Evolutionary conservation across 495 filamentous ascomycete species (phyloP).

Genomic region (Aspergillus incahuasiensis): DNA sequence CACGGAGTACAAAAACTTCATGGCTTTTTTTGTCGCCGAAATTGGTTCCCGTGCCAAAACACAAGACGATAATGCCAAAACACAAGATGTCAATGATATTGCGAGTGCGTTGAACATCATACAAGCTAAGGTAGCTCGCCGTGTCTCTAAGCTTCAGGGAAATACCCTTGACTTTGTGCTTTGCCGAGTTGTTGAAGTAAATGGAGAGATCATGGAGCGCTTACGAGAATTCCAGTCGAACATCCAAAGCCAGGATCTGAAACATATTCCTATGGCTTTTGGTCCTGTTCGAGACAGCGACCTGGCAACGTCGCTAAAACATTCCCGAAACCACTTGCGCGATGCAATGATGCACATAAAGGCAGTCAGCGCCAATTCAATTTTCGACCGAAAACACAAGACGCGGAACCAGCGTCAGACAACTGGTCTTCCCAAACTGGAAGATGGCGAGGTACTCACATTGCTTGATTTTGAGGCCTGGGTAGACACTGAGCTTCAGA

Average conservation of each 20-base stretch:
- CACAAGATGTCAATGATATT: slow-evolving; percentile 1
- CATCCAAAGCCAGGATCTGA: neutral
- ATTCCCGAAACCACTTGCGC: slow-evolving; percentile 8
- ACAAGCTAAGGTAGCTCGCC: slow-evolving; percentile 42
- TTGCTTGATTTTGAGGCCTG: slow-evolving; percentile 34
- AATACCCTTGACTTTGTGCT: slow-evolving; percentile 10
- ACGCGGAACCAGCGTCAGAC: no score
- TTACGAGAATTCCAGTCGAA: neutral
- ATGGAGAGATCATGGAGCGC: neutral
- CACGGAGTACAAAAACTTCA: slow-evolving; percentile 49
- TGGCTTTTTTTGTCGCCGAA: slow-evolving; percentile 36
- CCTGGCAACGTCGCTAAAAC: slow-evolving; percentile 11
- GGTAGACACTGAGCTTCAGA: slow-evolving; percentile 28
- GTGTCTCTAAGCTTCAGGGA: slow-evolving; percentile 38
- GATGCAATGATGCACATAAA: neutral
- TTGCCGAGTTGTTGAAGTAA: neutral
- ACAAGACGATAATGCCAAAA: slow-evolving; percentile 22
- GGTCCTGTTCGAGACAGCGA: slow-evolving; percentile 1
- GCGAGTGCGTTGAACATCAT: slow-evolving; percentile 39
- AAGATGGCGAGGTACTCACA: slow-evolving; percentile 7
- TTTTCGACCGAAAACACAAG: no score
- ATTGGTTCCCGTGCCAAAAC: slow-evolving; percentile 13
- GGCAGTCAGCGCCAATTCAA: neutral
- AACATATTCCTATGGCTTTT: neutral
- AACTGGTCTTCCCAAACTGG: slow-evolving; percentile 11